phyloP scores from a whole-genome alignment of 176 grass and related monocot species.

The Puccinellia tenuiflora region DNA sequence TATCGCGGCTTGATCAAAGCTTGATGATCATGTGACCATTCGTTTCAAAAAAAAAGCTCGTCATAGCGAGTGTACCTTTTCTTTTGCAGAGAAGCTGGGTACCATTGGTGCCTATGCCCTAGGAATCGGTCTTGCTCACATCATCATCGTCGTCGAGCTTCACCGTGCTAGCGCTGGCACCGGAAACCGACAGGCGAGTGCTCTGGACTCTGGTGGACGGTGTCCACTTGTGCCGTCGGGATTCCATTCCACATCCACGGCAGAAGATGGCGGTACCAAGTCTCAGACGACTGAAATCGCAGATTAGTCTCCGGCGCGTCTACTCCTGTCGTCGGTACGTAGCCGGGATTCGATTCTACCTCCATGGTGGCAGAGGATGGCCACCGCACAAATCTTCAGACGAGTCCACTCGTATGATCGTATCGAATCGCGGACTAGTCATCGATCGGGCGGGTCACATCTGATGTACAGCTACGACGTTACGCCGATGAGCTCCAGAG shows the following conservation, averaged over 20 bases:
- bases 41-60: too few relatives aligned
- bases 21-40: too few relatives aligned
- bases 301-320: not conserved
- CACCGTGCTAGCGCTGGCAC: slow-evolving; percentile 10
- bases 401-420: not conserved
- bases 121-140: not conserved
- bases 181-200: not conserved
- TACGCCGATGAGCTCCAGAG: not conserved
- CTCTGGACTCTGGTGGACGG: too few relatives aligned
- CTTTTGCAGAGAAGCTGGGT: too few relatives aligned
- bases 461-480: not conserved
- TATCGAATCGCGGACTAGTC: not conserved
- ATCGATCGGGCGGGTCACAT: not conserved
- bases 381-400: not conserved
- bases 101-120: not conserved
- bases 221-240: not conserved
- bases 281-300: too few relatives aligned
- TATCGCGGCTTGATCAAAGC: too few relatives aligned
- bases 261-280: not conserved
- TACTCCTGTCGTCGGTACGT: not conserved
- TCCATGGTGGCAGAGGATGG: not conserved
- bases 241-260: not conserved
- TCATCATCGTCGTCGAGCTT: not conserved
- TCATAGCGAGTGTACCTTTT: too few relatives aligned
- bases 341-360: not conserved